These are phyloP conservation scores for Conoideocrella luteorostrata DNA, from an alignment of 2,329 filamentous ascomycete species.

Conservation along the genomic window DNA sequence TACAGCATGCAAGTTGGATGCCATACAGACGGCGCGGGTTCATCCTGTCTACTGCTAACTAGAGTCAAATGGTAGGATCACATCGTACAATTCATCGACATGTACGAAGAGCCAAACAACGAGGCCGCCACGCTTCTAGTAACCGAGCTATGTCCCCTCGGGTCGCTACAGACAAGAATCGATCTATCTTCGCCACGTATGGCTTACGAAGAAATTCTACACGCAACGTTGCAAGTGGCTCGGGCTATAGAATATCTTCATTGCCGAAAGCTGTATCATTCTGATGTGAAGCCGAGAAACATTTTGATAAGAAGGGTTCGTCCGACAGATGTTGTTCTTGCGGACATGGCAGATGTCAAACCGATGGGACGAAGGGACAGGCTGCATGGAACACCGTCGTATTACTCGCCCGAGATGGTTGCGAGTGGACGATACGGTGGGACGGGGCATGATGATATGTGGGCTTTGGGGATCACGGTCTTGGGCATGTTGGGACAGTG, in stretches of 20 bases:
- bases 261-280: constrained; percentile 16
- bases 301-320: constrained; percentile 21
- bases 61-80: too few species aligned
- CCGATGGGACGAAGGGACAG: constrained; percentile 6
- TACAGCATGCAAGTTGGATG: too few species aligned
- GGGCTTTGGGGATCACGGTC: constrained; percentile 26
- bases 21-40: too few species aligned
- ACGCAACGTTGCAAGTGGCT: constrained; percentile 17
- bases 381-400: constrained; percentile 20
- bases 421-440: constrained; percentile 14
- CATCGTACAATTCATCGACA: constrained; percentile 22
- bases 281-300: constrained; percentile 27
- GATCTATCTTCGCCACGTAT: constrained; percentile 16
- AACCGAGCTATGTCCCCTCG: constrained; percentile 23
- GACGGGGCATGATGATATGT: constrained; percentile 25
- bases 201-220: constrained; percentile 12
- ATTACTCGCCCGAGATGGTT: constrained; percentile 25
- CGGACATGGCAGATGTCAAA: constrained; percentile 25
- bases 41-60: too few species aligned
- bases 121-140: constrained; percentile 19
- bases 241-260: constrained; percentile 23
- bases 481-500: constrained; percentile 24
- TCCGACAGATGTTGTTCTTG: constrained; percentile 23
- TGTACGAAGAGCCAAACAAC: constrained; percentile 15
- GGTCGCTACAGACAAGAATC: constrained; percentile 21